phyloP scores from a whole-genome alignment of 2,329 filamentous ascomycete genomes.

The Neofusicoccum umdonicola region DNA sequence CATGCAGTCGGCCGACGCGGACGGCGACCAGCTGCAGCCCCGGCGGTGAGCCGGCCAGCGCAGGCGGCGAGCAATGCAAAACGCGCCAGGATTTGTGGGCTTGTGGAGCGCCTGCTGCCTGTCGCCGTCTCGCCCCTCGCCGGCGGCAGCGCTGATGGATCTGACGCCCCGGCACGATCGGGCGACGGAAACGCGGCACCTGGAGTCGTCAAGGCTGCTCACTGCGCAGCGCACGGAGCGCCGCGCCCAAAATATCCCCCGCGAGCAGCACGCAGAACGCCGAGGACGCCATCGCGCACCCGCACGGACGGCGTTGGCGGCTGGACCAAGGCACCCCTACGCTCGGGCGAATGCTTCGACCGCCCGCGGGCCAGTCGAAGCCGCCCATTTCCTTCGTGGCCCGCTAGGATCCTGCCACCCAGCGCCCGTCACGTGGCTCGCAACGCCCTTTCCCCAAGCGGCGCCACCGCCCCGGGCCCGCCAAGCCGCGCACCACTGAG shows the following conservation, averaged over 20 bases:
- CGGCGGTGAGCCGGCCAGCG: not conserved
- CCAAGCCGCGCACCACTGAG: not conserved
- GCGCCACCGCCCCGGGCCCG: not conserved
- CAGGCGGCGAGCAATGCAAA: not conserved
- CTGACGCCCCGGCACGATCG: slow-evolving; percentile 4
- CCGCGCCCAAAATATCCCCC: not conserved
- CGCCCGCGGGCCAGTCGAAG: too few relatives aligned
- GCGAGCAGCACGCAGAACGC: too few relatives aligned
- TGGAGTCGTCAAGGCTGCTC: not conserved
- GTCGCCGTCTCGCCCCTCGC: too few relatives aligned
- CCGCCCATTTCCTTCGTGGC: too few relatives aligned
- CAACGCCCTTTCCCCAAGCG: not conserved
- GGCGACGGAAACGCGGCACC: slow-evolving; percentile 1
- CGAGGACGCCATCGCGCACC: too few relatives aligned
- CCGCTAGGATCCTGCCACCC: too few relatives aligned
- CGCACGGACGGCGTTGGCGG: too few relatives aligned
- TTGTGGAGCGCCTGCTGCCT: not conserved
- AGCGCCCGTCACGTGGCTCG: not conserved
- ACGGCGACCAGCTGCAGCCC: not conserved
- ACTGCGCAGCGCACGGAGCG: slow-evolving; percentile 3
- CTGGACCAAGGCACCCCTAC: too few relatives aligned
- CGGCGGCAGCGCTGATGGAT: not conserved
- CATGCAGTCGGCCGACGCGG: not conserved
- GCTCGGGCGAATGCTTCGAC: too few relatives aligned
- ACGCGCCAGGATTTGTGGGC: not conserved